Percentiles rank a stretch among this genome's conserved stretches.
Evolutionary conservation across 1,139 yeast species (phyloP).

Genomic region (Zygosaccharomyces sapae): DNA sequence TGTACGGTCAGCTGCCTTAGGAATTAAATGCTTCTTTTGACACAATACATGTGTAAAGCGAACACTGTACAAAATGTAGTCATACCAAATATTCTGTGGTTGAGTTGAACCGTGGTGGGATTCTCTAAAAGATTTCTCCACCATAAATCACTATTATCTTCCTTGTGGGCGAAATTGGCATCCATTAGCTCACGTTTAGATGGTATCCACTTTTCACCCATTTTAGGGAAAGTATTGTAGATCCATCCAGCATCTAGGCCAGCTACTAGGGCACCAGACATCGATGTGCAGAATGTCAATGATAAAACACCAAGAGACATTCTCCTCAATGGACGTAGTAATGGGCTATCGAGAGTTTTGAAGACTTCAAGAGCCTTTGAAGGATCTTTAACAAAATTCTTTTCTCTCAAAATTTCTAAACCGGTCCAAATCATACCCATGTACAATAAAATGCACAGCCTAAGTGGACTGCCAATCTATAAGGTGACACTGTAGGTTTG

Average conservation of each 20-base stretch:
- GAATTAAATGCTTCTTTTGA: constrained; percentile 55
- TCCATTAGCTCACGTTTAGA: constrained; percentile 69
- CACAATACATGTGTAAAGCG: constrained; percentile 61
- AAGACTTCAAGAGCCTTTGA: constrained; percentile 47
- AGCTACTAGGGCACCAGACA: constrained; percentile 98
- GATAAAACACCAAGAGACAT: constrained; percentile 54
- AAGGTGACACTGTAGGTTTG: constrained; percentile 94
- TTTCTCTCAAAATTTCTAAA: constrained; percentile 72
- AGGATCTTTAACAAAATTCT: constrained; percentile 63
- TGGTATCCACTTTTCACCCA: constrained; percentile 82
- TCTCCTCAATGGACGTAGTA: constrained; percentile 53
- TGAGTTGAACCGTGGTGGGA: constrained; percentile 92
- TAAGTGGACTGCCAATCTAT: constrained; percentile 87
- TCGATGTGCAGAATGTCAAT: constrained; percentile 79
- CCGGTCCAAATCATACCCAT: constrained; percentile 91
- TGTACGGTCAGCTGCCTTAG: constrained; percentile 54
- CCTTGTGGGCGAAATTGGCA: constrained; percentile 62
- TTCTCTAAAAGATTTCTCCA: constrained; percentile 95
- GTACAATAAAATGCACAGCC: constrained; percentile 88
- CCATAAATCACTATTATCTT: constrained; percentile 67
- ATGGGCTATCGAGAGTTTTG: constrained; percentile 54
- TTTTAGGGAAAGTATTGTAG: constrained; percentile 92
- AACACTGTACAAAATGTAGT: constrained; percentile 71
- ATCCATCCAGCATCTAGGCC: constrained; percentile 97
- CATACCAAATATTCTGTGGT: constrained; percentile 81